phyloP scores from a whole-genome alignment of 164 flowering plant species.

The Macadamia integrifolia region DNA sequence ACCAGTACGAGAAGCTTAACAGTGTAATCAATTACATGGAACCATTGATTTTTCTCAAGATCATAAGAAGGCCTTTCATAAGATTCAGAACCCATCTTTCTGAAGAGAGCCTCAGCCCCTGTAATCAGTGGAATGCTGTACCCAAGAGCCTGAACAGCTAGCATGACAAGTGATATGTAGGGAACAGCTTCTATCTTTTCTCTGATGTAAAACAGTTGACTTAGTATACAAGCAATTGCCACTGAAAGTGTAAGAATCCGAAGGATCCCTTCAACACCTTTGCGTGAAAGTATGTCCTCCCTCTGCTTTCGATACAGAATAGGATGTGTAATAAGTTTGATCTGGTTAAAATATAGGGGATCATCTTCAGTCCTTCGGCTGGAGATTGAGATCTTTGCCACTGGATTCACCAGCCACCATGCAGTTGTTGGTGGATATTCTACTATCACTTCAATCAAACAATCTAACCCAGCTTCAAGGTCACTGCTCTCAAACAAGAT shows the following conservation, averaged over 20 bases:
- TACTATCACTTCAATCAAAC: slow-evolving; percentile 61
- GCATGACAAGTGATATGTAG: slow-evolving; percentile 71
- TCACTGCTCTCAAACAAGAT: slow-evolving; percentile 59
- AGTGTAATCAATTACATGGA: slow-evolving; percentile 42
- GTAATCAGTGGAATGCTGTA: slow-evolving; percentile 72
- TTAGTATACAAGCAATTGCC: slow-evolving; percentile 51
- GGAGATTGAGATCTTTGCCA: slow-evolving; percentile 61
- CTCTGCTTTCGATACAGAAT: slow-evolving; percentile 63
- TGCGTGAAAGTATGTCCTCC: slow-evolving; percentile 67
- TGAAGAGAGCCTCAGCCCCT: slow-evolving; percentile 67
- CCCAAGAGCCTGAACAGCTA: slow-evolving; percentile 82
- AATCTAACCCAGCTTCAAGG: slow-evolving; percentile 82
- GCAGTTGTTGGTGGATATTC: slow-evolving; percentile 76
- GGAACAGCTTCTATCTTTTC: slow-evolving; percentile 55
- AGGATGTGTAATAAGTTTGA: slow-evolving; percentile 60
- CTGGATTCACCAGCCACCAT: slow-evolving; percentile 66
- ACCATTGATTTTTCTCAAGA: slow-evolving; percentile 45
- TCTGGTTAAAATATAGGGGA: slow-evolving; percentile 51
- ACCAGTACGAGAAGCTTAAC: slow-evolving; percentile 69
- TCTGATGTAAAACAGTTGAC: slow-evolving; percentile 60
- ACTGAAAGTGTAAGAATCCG: slow-evolving; percentile 64
- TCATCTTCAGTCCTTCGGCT: slow-evolving; percentile 74
- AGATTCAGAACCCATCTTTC: slow-evolving; percentile 33
- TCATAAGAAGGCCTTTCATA: slow-evolving; percentile 35
- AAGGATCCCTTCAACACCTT: slow-evolving; percentile 70